phyloP scores from a whole-genome alignment of 139 green algal genomes.

The Dunaliella sp. region DNA sequence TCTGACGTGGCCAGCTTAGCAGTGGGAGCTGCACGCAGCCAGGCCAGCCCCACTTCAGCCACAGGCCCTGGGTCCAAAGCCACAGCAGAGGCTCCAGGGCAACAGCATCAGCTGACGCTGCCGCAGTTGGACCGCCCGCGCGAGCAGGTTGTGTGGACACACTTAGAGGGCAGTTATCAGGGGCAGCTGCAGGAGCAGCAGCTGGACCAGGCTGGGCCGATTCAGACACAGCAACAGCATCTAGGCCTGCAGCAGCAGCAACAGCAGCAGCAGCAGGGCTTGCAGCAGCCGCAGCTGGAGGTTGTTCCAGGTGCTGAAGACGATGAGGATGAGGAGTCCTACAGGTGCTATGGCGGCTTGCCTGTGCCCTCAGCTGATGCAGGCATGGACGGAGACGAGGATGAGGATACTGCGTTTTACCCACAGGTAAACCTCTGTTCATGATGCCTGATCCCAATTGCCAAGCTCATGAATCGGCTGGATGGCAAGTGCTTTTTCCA shows the following conservation, averaged over 20 bases:
- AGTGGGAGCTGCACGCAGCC: not conserved
- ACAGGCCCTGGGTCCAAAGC: not conserved
- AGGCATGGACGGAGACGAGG: not conserved
- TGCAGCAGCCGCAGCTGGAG: not conserved
- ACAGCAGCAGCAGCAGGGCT: not conserved
- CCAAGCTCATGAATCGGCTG: not conserved
- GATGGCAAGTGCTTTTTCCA: not conserved
- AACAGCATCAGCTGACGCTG: not conserved
- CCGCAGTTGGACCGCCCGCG: not conserved
- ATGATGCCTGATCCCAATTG: not conserved
- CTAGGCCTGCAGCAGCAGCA: not conserved
- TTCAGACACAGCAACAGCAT: not conserved
- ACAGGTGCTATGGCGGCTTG: slow-evolving; percentile 4
- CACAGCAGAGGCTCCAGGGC: not conserved
- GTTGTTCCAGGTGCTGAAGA: not conserved
- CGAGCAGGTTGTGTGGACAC: not conserved
- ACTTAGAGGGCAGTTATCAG: not conserved
- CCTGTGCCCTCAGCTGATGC: not conserved
- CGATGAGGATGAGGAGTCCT: slow-evolving; percentile 2
- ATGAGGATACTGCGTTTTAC: slow-evolving; percentile 1
- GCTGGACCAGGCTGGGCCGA: too few species aligned
- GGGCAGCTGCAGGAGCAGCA: not conserved
- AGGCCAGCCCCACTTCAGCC: not conserved
- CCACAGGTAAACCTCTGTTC: not conserved
- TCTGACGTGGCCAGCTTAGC: not conserved